Base-by-base conservation (phyloP, 768 basidiomycete species). In the Cystobasidiopsis lactophilus region DNA sequence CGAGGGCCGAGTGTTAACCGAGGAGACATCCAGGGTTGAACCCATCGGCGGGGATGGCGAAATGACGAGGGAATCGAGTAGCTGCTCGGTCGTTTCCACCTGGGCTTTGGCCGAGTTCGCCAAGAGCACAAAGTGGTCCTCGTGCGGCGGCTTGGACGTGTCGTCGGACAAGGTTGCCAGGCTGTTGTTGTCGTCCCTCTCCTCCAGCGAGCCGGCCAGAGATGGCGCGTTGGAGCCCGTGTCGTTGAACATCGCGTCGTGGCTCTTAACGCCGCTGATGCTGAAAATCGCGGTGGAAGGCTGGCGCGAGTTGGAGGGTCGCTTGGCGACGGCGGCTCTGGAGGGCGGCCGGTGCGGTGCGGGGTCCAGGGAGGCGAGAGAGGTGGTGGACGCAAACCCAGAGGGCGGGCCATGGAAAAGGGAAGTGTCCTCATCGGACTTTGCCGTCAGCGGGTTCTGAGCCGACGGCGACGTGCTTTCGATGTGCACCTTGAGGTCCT, bases 1-100 rank as follows among this genome's bases (percentile, higher is more conserved):
- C 63, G 55, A 7, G 30, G 55, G 27, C 18, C 41, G 18, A 29
- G 45, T 3, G 48, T 40, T 38, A 55, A 2, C 3, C 55, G 51
- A 7, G 1, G 64, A n/a, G n/a, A n/a, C n/a, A n/a, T n/a, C n/a
- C n/a, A n/a, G n/a, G n/a, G n/a, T n/a, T n/a, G n/a, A n/a, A 35
- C 33, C 33, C 7, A 16, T 16, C 16, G 33, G 33, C 33, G 33
- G 33, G 7, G 33, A 35, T n/a, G 21, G 23, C 24, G 58, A 26
- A 2, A 69, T 53, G 3, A 69, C 58, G 41, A 77, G 63, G 37
- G 72, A 72, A 5, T 71, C 62, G 27, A 86, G 66, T 13, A 89
- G 72, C 60, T 81, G 76, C 11, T 72, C 58, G 0, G 78, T 78
- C 19, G 86, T 69, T 53, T 91, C 85, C 59, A 88, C 67, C 67